Evolutionary conservation across 331 rosid species (phyloP).

Genomic region (Arachis monticola): DNA sequence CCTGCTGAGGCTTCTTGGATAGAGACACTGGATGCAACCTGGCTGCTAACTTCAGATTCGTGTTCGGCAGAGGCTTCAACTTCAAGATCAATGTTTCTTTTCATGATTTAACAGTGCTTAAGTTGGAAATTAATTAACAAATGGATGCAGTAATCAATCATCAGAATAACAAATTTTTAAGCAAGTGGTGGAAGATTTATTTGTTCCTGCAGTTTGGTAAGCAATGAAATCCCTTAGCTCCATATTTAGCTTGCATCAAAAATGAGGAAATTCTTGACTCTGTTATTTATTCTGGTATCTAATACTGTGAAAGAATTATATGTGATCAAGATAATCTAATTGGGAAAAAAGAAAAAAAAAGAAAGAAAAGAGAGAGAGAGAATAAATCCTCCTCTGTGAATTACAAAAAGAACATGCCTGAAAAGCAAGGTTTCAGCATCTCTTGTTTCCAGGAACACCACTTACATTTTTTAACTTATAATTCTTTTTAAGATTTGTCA

Average conservation of each 20-base stretch:
- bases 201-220: constrained; percentile 44
- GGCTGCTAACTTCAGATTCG: constrained; percentile 81
- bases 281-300: not conserved
- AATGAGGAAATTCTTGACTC: constrained; percentile 13
- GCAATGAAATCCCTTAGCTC: constrained; percentile 1
- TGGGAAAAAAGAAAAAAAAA: no score
- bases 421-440: constrained; percentile 1
- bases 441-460: not conserved
- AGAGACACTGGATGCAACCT: constrained; percentile 76
- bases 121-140: constrained; percentile 33
- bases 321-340: not conserved
- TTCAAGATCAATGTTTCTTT: constrained; percentile 68
- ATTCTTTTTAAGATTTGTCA: not conserved
- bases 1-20: constrained; percentile 63
- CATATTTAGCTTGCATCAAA: constrained; percentile 27
- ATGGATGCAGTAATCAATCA: constrained; percentile 36
- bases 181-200: constrained; percentile 21
- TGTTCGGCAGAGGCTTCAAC: constrained; percentile 65
- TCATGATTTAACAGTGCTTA: constrained; percentile 54
- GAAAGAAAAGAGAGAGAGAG: not conserved
- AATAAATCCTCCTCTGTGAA: not conserved
- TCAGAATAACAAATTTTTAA: constrained; percentile 23
- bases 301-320: constrained; percentile 5
- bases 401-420: not conserved
- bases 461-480: not conserved